Percentiles rank a stretch among this genome's conserved stretches.
Conservation (phyloP, 805 yeast genomes). For the Lachancea cidri region DNA sequence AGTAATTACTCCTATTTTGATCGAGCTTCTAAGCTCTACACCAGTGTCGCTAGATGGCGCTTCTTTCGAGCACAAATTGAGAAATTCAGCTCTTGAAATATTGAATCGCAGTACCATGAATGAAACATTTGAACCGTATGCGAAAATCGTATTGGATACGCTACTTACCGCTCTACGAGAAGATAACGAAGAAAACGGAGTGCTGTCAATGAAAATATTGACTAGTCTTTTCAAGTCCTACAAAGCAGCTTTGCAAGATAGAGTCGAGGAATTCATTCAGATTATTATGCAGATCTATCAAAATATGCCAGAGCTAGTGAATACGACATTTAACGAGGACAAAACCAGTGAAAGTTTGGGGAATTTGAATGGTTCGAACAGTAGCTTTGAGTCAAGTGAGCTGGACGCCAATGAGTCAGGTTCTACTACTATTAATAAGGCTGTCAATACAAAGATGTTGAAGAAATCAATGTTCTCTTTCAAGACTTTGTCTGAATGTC, state of each 20-base stretch:
- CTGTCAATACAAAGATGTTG: slow-evolving; percentile 41
- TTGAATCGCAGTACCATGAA: slow-evolving; percentile 78
- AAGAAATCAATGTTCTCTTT: slow-evolving; percentile 73
- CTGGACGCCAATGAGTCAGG: slow-evolving; percentile 9
- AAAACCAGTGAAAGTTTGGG: slow-evolving; percentile 3
- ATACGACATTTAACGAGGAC: slow-evolving; percentile 52
- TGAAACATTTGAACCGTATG: slow-evolving; percentile 71
- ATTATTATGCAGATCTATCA: slow-evolving; percentile 71
- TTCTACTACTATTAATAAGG: slow-evolving; percentile 7
- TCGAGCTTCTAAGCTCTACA: slow-evolving; percentile 55
- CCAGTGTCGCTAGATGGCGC: slow-evolving; percentile 66
- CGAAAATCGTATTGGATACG: slow-evolving; percentile 50
- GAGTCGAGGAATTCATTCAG: slow-evolving; percentile 74
- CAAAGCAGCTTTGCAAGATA: slow-evolving; percentile 58
- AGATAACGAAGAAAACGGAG: slow-evolving; percentile 96
- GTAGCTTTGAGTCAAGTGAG: slow-evolving; percentile 4
- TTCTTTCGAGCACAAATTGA: slow-evolving; percentile 69
- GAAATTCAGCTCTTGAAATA: slow-evolving; percentile 72
- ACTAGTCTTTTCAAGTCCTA: slow-evolving; percentile 83
- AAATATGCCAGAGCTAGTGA: slow-evolving; percentile 71
- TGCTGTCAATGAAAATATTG: slow-evolving; percentile 79
- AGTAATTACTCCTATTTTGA: slow-evolving; percentile 63
- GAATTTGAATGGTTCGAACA: slow-evolving; percentile 3
- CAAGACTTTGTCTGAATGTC: slow-evolving; percentile 92
- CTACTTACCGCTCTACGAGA: slow-evolving; percentile 54